Percentiles rank a stretch among this genome's conserved stretches.
These are phyloP conservation scores for Irpex lacteus DNA, from an alignment of 1,284 basidiomycete species.

Conservation along the genomic window DNA sequence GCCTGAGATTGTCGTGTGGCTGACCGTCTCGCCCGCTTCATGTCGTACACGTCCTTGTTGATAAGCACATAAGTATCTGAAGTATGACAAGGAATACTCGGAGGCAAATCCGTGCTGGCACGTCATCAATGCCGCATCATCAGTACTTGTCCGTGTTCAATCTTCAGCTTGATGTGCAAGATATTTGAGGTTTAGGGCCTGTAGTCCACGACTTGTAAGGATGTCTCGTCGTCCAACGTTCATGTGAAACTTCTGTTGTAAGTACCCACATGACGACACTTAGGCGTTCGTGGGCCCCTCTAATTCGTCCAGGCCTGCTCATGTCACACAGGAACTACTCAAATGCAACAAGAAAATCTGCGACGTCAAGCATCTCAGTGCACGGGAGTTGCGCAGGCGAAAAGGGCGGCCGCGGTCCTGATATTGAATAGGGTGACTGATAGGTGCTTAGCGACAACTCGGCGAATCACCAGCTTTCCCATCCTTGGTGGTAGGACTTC, in stretches of 20 bases:
- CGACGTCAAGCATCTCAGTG: neutral
- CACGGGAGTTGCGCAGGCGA: neutral
- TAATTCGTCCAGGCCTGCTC: neutral
- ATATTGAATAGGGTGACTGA: neutral
- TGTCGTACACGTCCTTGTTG: neutral
- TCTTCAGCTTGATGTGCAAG: neutral
- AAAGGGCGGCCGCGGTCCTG: neutral
- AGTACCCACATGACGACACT: neutral
- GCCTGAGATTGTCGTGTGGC: too few species aligned
- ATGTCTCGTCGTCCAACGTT: too few species aligned
- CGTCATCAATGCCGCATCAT: neutral
- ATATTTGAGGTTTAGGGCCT: too few species aligned
- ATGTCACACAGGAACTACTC: neutral
- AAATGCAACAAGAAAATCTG: neutral
- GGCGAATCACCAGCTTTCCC: too few species aligned
- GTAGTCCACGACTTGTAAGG: too few species aligned
- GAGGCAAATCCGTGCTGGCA: neutral
- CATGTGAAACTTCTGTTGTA: neutral
- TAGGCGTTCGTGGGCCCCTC: neutral
- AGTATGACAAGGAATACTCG: neutral
- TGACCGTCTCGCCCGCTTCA: too few species aligned
- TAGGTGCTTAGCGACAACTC: neutral
- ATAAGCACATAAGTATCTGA: neutral
- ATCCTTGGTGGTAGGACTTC: too few species aligned
- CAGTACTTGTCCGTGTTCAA: neutral